Conservation (phyloP, 2,329 filamentous ascomycete species). For the Aspergillus alliaceus region DNA sequence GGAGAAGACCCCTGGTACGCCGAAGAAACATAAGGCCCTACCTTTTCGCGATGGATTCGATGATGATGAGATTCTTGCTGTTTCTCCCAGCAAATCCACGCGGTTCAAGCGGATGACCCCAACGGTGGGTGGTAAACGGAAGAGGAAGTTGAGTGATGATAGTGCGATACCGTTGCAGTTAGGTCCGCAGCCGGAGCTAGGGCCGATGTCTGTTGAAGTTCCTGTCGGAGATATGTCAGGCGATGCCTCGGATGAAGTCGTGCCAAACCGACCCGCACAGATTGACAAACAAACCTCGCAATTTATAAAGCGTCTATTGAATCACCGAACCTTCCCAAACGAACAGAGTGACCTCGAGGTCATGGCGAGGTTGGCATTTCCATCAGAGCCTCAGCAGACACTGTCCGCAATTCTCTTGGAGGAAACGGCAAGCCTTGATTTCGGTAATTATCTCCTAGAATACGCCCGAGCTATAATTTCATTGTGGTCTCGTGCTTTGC, state of each 20-base stretch:
- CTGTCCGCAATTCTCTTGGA: constrained; percentile 58
- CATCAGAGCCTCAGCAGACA: constrained; percentile 49
- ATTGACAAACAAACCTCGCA: constrained; percentile 28
- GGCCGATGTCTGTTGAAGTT: constrained; percentile 24
- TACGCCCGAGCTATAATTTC: constrained; percentile 52
- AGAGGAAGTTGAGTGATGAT: constrained; percentile 52
- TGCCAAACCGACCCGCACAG: constrained; percentile 25
- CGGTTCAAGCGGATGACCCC: constrained; percentile 56
- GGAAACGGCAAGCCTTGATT: constrained; percentile 44
- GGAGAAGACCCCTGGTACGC: constrained; percentile 49
- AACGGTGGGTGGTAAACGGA: constrained; percentile 58
- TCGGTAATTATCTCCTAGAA: constrained; percentile 48
- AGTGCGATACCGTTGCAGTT: constrained; percentile 53
- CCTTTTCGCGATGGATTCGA: constrained; percentile 64
- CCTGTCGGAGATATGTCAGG: constrained; percentile 24
- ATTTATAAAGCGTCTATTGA: constrained; percentile 56
- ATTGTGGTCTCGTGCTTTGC: constrained; percentile 57
- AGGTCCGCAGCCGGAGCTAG: constrained; percentile 31
- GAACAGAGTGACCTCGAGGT: constrained; percentile 56
- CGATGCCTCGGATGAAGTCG: constrained; percentile 18
- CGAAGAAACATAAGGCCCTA: constrained; percentile 49
- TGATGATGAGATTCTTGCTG: constrained; percentile 58
- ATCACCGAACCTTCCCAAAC: constrained; percentile 52
- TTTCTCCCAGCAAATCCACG: constrained; percentile 55
- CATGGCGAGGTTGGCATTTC: constrained; percentile 53